Percentiles rank a stretch among this genome's conserved stretches.
Conservation (phyloP, 1,284 basidiomycete genomes). For the Microbotryum lychnidis-dioicae region DNA sequence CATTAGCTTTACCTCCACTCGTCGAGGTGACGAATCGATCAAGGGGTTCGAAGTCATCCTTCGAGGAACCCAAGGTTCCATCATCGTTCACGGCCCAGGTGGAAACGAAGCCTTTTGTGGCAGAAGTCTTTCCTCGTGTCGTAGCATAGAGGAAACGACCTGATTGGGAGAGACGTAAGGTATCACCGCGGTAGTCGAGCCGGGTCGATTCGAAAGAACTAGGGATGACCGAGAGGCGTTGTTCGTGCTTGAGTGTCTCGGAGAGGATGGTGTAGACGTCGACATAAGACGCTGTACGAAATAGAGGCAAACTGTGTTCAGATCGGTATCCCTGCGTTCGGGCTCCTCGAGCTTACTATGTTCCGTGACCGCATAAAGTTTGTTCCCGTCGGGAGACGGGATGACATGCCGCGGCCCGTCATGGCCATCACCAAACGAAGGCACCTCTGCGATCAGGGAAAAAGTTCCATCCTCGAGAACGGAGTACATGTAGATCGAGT, state of each 20-base stretch:
- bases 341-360: conserved; percentile 23
- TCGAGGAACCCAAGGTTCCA: conserved; percentile 2
- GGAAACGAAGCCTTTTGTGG: conserved; percentile 39
- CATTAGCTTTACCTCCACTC: conserved; percentile 42
- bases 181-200: conserved; percentile 39
- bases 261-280: conserved; percentile 33
- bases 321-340: not conserved
- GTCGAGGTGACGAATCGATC: conserved; percentile 37
- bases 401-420: conserved; percentile 43
- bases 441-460: conserved; percentile 36
- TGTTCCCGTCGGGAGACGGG: conserved; percentile 38
- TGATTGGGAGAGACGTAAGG: conserved; percentile 39
- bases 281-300: conserved; percentile 29
- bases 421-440: conserved; percentile 36
- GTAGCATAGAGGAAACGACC: conserved; percentile 39
- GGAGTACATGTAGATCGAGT: conserved; percentile 42
- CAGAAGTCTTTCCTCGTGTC: conserved; percentile 39
- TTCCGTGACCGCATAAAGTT: conserved; percentile 40
- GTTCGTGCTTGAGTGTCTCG: conserved; percentile 20
- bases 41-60: conserved; percentile 11
- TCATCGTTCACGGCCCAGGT: conserved; percentile 36
- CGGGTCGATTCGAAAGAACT: conserved; percentile 13
- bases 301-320: not conserved
- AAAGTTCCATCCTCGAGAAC: conserved; percentile 34
- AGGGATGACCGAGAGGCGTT: conserved; percentile 32